A percentile compares a stretch with the other conserved stretches of the same genome.
These are phyloP conservation scores for Candida andamanensis DNA, from an alignment of 805 yeast species.

Conservation along the genomic window DNA sequence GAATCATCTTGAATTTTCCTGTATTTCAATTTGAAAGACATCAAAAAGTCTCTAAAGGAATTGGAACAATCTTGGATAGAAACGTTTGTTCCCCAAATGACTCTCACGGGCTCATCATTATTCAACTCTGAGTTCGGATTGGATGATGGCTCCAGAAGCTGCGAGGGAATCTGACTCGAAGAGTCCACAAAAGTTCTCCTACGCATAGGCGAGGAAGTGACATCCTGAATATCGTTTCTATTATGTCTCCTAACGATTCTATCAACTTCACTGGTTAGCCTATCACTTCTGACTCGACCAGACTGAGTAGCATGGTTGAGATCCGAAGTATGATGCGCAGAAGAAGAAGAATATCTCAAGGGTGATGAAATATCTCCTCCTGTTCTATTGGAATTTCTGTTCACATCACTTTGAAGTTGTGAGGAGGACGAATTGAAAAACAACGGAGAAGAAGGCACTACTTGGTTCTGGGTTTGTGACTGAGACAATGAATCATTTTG, in stretches of 20 bases:
- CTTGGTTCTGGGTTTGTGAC: conserved; percentile 30
- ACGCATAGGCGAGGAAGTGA: conserved; percentile 61
- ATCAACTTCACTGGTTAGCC: conserved; percentile 38
- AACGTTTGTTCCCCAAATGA: conserved; percentile 98
- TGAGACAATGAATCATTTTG: no score
- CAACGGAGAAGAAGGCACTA: conserved; percentile 54
- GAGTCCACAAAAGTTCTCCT: conserved; percentile 55
- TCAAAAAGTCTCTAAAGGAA: conserved; percentile 74
- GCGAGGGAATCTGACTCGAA: neutral
- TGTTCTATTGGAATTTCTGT: conserved; percentile 17
- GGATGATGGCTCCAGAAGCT: conserved; percentile 14
- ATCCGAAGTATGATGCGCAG: conserved; percentile 36
- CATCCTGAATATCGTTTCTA: conserved; percentile 78
- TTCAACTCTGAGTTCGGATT: conserved; percentile 23
- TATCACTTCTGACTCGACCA: conserved; percentile 42
- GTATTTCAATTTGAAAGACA: conserved; percentile 76
- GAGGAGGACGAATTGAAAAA: conserved; percentile 48
- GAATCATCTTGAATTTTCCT: conserved; percentile 47
- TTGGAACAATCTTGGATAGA: conserved; percentile 83
- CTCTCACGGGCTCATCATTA: conserved; percentile 70
- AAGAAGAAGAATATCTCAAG: conserved; percentile 42
- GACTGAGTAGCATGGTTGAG: conserved; percentile 23
- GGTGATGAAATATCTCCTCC: conserved; percentile 44
- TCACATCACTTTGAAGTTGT: conserved; percentile 30
- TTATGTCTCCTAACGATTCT: conserved; percentile 45